These are phyloP conservation scores for Tulasnella sp. DNA, from an alignment of 768 basidiomycete species.

Conservation along the genomic window DNA sequence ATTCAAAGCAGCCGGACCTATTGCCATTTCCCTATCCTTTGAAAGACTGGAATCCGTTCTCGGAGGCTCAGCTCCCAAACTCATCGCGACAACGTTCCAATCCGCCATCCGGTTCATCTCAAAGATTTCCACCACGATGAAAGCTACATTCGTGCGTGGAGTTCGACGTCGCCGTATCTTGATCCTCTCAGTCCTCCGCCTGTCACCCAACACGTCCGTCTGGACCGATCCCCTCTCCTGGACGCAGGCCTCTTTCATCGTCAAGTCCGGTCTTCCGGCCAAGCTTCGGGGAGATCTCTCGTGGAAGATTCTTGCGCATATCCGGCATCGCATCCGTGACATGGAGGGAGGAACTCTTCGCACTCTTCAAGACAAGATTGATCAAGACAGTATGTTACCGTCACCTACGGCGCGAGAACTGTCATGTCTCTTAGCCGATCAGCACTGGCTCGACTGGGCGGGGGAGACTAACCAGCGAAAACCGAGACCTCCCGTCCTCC, in stretches of 20 bases:
- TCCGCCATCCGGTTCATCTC: not conserved
- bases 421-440: not conserved
- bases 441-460: constrained; percentile 2
- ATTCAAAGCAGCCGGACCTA: not conserved
- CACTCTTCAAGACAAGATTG: constrained; percentile 26
- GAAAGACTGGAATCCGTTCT: not conserved
- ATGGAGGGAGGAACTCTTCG: constrained; percentile 20
- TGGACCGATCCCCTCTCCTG: constrained; percentile 59
- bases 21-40: not conserved
- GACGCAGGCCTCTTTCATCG: constrained; percentile 72
- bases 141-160: not conserved
- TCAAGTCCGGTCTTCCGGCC: constrained; percentile 62
- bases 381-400: not conserved
- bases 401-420: not conserved
- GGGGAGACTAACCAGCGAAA: not conserved
- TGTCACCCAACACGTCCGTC: constrained; percentile 10
- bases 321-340: constrained; percentile 53
- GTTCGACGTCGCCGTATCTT: not conserved
- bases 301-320: constrained; percentile 69
- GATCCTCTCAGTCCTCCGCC: not conserved
- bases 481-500: not conserved
- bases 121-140: constrained; percentile 9
- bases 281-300: constrained; percentile 51
- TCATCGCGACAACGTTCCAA: not conserved
- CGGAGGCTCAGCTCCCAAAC: not conserved